These are phyloP conservation scores for Globisporangium paddicum DNA, from an alignment of 352 stramenopile species.

Conservation along the genomic window DNA sequence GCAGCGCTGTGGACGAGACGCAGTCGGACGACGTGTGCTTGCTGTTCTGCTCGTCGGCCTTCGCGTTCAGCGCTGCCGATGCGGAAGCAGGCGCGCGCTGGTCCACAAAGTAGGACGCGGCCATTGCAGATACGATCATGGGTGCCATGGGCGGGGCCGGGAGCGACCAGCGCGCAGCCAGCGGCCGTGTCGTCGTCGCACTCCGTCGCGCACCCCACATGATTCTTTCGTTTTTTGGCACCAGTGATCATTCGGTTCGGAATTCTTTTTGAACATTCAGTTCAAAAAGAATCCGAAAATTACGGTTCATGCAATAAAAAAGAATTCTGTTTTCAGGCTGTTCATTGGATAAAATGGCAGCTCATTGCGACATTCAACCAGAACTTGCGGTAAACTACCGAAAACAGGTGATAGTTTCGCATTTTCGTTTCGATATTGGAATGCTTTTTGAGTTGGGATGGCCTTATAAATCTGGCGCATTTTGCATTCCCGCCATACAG, in stretches of 20 bases:
- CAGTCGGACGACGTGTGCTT: conserved; percentile 54
- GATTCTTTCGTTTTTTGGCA: neutral
- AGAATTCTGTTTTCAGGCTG: too few relatives aligned
- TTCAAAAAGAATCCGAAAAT: too few relatives aligned
- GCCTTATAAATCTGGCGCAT: neutral
- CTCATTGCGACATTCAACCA: too few relatives aligned
- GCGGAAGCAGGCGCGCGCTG: conserved; percentile 10
- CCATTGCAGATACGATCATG: conserved; percentile 13
- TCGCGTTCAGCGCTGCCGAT: conserved; percentile 2
- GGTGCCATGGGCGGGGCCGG: conserved; percentile 2
- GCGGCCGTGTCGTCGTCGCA: neutral
- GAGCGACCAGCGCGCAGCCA: neutral
- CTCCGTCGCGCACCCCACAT: conserved; percentile 3
- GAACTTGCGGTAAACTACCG: too few relatives aligned
- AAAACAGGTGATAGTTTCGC: too few relatives aligned
- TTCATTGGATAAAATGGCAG: too few relatives aligned
- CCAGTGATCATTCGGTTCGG: too few relatives aligned
- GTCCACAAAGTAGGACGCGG: conserved; percentile 10
- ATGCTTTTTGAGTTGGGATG: too few relatives aligned
- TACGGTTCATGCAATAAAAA: neutral
- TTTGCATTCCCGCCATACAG: conserved; percentile 4
- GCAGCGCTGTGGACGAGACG: conserved; percentile 53
- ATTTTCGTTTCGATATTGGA: too few relatives aligned
- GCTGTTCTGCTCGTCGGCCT: conserved; percentile 2
- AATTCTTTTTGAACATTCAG: too few relatives aligned